These are phyloP conservation scores for Fomitopsis pinicola DNA, from an alignment of 1,284 basidiomycete species.

Conservation along the genomic window DNA sequence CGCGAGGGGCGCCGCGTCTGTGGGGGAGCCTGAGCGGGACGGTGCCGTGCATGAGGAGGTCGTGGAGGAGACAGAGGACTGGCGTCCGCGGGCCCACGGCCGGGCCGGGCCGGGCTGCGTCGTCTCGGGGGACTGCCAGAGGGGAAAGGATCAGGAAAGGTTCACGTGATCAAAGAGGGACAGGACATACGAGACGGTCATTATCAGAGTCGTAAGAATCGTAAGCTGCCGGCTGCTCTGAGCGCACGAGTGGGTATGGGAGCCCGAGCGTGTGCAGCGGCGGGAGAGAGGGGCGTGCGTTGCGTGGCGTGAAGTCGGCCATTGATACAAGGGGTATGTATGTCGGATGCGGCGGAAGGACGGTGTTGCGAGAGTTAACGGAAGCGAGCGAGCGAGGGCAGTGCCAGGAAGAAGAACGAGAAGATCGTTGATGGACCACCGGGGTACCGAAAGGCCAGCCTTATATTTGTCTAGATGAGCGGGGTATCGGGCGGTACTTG, in stretches of 20 bases:
- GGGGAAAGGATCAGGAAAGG: background rate
- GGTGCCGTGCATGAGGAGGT: conserved; percentile 19
- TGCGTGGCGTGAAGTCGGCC: conserved; percentile 22
- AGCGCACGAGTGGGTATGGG: conserved; percentile 27
- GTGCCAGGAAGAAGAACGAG: conserved; percentile 7
- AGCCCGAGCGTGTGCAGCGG: conserved; percentile 50
- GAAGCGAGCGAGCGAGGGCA: conserved; percentile 4
- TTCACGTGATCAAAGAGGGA: background rate
- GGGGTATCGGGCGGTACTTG: conserved; percentile 19
- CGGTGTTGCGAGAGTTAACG: conserved; percentile 10
- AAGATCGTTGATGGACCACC: conserved; percentile 22
- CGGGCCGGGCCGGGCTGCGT: conserved; percentile 5
- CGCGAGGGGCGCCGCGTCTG: conserved; percentile 11
- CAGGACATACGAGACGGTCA: conserved; percentile 13
- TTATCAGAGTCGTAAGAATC: conserved; percentile 12
- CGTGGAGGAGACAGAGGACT: conserved; percentile 30
- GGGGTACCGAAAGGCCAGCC: conserved; percentile 33
- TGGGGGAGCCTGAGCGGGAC: conserved; percentile 20
- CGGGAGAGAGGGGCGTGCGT: conserved; percentile 51
- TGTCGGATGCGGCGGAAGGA: conserved; percentile 15
- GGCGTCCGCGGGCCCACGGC: conserved; percentile 20
- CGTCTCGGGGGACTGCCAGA: background rate
- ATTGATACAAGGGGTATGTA: conserved; percentile 11
- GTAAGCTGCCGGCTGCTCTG: conserved; percentile 7
- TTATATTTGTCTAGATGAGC: conserved; percentile 21